Base-by-base conservation (phyloP, 2,329 filamentous ascomycete species). In the Coniochaeta sp. region DNA sequence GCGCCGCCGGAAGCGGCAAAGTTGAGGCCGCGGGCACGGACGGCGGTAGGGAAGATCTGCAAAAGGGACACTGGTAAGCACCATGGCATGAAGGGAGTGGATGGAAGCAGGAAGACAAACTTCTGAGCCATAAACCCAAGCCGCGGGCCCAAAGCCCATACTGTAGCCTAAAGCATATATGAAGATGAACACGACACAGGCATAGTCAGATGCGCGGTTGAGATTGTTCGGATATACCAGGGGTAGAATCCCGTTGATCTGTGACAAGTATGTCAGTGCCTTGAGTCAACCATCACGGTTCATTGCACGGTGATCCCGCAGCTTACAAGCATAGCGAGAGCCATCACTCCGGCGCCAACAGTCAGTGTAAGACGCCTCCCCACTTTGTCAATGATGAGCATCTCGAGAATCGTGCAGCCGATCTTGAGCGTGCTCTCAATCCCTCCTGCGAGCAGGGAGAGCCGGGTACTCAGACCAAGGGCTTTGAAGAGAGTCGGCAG, bases 71-170 rank as follows among this genome's bases (percentile, higher is more conserved):
- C 33, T 11, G 28, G 34, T 16, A 1, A 8, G 56, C 28, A 54
- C 50, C n/a, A 14, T 28, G 22, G 24, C 38, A 4, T 43, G 44
- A 17, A n/a, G 22, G 17, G 58, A 22, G 31, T 47, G 19, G 17
- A 12, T 3, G 19, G 26, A 14, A 33, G 3, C 16, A n/a, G 38
- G 9, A 3, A n/a, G 3, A 57, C 69, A 26, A 62, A 82, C 80
- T 72, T 86, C 82, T 0, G 81, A 77, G n/a, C 80, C 80, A 62
- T 85, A 85, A 0, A 85, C 80, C 82, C 82, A 86, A 0, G 81
- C 76, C 0, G 81, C 78, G 0, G 82, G 81, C 0, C 82, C 82
- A 50, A 85, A 83, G 0, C 82, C 81, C 62, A 85, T 73, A 58
- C 79, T 83, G 66, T 83, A 85, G 0, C 82, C 82, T 58, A 85